Conservation (phyloP, 1,139 yeast species). For the Geotrichum citri-aurantii region DNA sequence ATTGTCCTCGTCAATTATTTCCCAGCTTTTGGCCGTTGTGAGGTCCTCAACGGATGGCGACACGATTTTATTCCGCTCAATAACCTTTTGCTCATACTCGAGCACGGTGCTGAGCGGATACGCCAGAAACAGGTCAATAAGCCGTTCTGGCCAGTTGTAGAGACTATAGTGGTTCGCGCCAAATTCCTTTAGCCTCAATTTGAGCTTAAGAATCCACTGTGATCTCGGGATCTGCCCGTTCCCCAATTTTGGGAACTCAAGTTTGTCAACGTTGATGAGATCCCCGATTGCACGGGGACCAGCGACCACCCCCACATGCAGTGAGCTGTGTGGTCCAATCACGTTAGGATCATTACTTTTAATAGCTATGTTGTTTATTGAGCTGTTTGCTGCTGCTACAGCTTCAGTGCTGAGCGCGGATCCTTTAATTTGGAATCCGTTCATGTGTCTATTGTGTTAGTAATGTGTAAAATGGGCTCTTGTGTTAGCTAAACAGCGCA, state of each 20-base stretch:
- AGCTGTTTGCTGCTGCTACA: not conserved
- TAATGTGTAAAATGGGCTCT: not conserved
- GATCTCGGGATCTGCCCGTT: not conserved
- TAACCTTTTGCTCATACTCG: not conserved
- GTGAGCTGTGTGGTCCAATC: not conserved
- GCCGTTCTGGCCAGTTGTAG: not conserved
- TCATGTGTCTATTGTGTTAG: not conserved
- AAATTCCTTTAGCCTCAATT: not conserved
- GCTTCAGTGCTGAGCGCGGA: not conserved
- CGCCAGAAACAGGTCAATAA: not conserved
- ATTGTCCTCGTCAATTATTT: not conserved
- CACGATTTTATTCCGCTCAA: not conserved
- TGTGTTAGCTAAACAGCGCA: not conserved
- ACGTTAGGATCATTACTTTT: not conserved
- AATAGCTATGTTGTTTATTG: not conserved
- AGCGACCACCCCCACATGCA: not conserved
- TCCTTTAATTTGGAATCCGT: not conserved
- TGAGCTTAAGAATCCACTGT: not conserved
- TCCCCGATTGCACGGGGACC: not conserved
- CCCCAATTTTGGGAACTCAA: not conserved
- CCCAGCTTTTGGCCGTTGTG: not conserved
- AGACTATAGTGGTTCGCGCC: slow-evolving; percentile 3
- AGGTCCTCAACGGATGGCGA: not conserved
- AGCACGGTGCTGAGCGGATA: not conserved
- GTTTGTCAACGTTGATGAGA: not conserved